Percentiles rank a stretch among this genome's conserved stretches.
These are phyloP conservation scores for Gremmenia infestans DNA, from an alignment of 2,329 filamentous ascomycete genomes.

Conservation along the genomic window DNA sequence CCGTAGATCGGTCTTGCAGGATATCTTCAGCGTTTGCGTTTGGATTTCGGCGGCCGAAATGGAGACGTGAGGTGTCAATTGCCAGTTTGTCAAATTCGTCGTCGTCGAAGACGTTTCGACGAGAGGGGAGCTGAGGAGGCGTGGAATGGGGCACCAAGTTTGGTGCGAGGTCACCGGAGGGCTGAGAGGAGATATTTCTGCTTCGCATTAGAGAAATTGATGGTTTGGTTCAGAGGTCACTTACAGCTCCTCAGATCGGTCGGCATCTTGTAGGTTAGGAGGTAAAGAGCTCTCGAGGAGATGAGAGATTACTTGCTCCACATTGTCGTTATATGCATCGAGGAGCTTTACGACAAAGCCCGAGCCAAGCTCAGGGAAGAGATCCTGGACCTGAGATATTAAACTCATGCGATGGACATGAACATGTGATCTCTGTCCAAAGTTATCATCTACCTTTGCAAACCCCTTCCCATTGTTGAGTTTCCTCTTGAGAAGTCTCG, in stretches of 20 bases:
- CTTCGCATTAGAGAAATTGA: conserved; percentile 13
- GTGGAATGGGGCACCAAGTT: conserved; percentile 56
- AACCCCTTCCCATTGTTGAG: conserved; percentile 62
- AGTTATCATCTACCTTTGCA: conserved; percentile 33
- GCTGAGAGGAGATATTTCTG: conserved; percentile 22
- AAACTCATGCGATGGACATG: conserved; percentile 80
- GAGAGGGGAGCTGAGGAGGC: conserved; percentile 49
- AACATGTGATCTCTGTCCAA: conserved; percentile 14
- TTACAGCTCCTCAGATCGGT: conserved; percentile 54
- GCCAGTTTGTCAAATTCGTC: conserved; percentile 73
- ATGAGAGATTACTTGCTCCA: conserved; percentile 75
- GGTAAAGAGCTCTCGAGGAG: conserved; percentile 75
- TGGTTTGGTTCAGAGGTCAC: conserved; percentile 4
- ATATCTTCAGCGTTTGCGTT: conserved; percentile 66
- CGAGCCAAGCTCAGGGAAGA: conserved; percentile 83
- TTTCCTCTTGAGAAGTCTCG: conserved; percentile 48
- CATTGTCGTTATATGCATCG: conserved; percentile 71
- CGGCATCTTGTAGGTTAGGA: conserved; percentile 55
- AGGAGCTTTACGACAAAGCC: conserved; percentile 76
- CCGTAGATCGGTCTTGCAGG: conserved; percentile 57
- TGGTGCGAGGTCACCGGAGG: conserved; percentile 29
- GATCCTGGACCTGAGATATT: conserved; percentile 84
- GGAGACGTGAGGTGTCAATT: conserved; percentile 62
- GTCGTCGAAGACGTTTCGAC: conserved; percentile 73
- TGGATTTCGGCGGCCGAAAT: conserved; percentile 69